Percentiles rank a stretch among this genome's conserved stretches.
These are phyloP conservation scores for Fusarium lateritium DNA, from an alignment of 2,329 filamentous ascomycete genomes.

Conservation along the genomic window DNA sequence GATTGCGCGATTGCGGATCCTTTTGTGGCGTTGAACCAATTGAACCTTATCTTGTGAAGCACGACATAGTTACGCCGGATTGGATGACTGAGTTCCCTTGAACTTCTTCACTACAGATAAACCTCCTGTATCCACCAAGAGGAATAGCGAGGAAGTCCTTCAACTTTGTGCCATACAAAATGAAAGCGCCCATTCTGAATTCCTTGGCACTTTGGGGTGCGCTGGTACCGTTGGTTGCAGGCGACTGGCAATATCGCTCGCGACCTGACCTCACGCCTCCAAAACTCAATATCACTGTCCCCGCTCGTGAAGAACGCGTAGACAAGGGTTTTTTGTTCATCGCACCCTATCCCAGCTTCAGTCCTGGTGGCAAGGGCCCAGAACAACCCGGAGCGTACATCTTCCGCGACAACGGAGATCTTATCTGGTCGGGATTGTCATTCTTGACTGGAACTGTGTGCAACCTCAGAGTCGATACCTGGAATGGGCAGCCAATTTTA, in stretches of 20 bases:
- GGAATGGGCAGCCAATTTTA: neutral
- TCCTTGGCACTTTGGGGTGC: neutral
- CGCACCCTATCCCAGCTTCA: neutral
- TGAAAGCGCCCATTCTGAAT: neutral
- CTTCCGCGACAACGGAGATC: neutral
- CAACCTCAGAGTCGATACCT: neutral
- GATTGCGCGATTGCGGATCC: neutral
- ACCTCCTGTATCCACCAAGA: neutral
- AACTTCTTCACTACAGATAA: neutral
- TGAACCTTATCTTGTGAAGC: neutral
- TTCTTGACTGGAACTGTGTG: neutral
- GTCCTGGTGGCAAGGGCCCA: neutral
- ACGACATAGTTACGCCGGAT: neutral
- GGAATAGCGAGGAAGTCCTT: neutral
- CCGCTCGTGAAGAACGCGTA: neutral
- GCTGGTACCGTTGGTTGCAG: neutral
- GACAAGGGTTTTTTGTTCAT: neutral
- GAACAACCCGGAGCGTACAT: neutral
- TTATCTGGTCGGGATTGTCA: neutral
- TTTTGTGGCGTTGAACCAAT: neutral
- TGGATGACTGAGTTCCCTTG: neutral
- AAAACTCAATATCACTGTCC: neutral
- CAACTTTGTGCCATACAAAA: neutral
- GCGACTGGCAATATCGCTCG: slow-evolving; percentile 8
- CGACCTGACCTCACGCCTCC: slow-evolving; percentile 1